These are phyloP conservation scores for Diplocarpon rosae DNA, from an alignment of 2,329 filamentous ascomycete genomes.

Conservation along the genomic window DNA sequence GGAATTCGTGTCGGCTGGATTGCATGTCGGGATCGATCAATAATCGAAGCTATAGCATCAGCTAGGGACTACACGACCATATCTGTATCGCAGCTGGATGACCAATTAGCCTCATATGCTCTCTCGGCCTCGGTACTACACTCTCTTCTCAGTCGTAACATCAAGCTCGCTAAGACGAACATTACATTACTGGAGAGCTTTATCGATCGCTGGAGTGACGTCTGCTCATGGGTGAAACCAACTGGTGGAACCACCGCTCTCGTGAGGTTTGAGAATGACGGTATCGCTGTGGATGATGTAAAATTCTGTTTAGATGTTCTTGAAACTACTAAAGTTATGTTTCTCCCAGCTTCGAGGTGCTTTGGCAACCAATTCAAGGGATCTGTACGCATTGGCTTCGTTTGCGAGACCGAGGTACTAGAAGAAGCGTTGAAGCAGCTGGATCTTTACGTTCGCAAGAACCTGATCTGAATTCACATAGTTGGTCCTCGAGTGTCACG, in stretches of 20 bases:
- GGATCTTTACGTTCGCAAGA: constrained; percentile 18
- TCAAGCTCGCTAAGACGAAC: constrained; percentile 57
- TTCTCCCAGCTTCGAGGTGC: constrained; percentile 61
- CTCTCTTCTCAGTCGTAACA: constrained; percentile 50
- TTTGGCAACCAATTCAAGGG: constrained; percentile 68
- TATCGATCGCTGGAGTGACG: constrained; percentile 49
- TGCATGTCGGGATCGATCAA: constrained; percentile 48
- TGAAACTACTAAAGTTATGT: constrained; percentile 58
- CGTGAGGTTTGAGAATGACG: constrained; percentile 53
- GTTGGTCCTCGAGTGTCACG: too few species aligned
- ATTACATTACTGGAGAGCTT: constrained; percentile 55
- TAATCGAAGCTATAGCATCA: constrained; percentile 52
- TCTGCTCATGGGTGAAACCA: constrained; percentile 62
- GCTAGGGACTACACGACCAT: constrained; percentile 79
- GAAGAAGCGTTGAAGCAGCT: constrained; percentile 46
- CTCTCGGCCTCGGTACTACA: constrained; percentile 55
- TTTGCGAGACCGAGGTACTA: constrained; percentile 58
- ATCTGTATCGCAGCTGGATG: constrained; percentile 72
- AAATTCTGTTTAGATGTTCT: constrained; percentile 59
- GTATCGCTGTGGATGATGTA: constrained; percentile 55
- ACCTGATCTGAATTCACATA: constrained; percentile 6
- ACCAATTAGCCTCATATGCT: constrained; percentile 66
- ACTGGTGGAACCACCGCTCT: constrained; percentile 73
- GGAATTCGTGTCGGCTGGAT: constrained; percentile 80
- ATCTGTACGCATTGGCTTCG: constrained; percentile 69